A percentile compares a stretch with the other conserved stretches of the same genome.
Conservation (phyloP, 1,284 basidiomycete species). For the Cryptococcus hybrid region DNA sequence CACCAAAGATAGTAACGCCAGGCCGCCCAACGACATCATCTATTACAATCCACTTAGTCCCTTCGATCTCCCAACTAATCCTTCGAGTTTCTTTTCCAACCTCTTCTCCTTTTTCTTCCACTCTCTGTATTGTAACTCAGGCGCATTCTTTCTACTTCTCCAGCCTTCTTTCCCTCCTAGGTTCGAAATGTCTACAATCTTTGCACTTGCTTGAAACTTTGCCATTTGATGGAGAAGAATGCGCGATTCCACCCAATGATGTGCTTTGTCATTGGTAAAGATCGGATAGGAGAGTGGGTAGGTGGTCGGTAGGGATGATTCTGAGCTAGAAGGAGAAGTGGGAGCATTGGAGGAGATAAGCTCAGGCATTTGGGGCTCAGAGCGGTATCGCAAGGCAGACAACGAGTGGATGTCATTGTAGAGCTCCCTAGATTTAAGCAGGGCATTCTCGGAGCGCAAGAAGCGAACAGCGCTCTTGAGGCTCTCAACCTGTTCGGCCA, state of each 20-base stretch:
- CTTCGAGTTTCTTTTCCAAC: constrained; percentile 65
- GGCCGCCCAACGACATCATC: no score
- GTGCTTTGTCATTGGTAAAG: constrained; percentile 54
- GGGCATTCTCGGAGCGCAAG: constrained; percentile 86
- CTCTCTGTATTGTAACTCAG: constrained; percentile 73
- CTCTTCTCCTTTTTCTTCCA: constrained; percentile 68
- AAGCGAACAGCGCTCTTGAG: constrained; percentile 84
- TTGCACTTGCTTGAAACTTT: constrained; percentile 70
- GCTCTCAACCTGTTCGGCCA: constrained; percentile 87
- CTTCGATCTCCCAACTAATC: constrained; percentile 50
- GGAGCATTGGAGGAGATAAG: constrained; percentile 20
- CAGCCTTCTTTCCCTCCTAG: constrained; percentile 59
- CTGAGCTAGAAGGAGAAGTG: constrained; percentile 11
- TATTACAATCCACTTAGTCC: neutral
- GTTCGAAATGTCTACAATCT: constrained; percentile 75
- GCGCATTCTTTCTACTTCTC: constrained; percentile 71
- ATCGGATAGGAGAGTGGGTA: neutral
- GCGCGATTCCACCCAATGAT: constrained; percentile 76
- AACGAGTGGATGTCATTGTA: constrained; percentile 75
- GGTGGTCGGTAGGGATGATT: constrained; percentile 14
- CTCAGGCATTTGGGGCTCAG: constrained; percentile 19
- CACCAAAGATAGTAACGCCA: no score
- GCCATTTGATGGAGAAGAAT: constrained; percentile 78
- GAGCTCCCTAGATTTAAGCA: constrained; percentile 84
- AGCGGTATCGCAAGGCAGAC: constrained; percentile 57